These are phyloP conservation scores for Pyrenochaeta sp. DNA, from an alignment of 2,329 filamentous ascomycete species.

Conservation along the genomic window DNA sequence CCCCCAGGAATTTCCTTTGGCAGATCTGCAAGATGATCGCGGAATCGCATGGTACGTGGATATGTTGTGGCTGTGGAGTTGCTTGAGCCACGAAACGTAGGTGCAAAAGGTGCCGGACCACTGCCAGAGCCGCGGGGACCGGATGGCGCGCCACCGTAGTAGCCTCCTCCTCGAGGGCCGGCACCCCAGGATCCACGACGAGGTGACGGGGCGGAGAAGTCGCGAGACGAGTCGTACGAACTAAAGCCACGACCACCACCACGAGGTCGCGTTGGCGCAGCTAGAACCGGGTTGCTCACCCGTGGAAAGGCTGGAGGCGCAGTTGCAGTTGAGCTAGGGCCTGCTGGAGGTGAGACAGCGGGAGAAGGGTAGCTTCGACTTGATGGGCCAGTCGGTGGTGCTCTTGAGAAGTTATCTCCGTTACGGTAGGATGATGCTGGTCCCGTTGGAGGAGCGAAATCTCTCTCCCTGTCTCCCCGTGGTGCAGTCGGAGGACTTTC, in stretches of 20 bases:
- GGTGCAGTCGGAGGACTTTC: constrained; percentile 49
- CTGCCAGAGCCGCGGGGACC: constrained; percentile 43
- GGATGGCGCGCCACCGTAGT: constrained; percentile 41
- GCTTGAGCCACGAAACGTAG: constrained; percentile 52
- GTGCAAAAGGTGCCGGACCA: constrained; percentile 41
- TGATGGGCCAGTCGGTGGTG: constrained; percentile 51
- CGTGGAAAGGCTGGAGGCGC: constrained; percentile 48
- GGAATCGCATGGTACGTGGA: constrained; percentile 58
- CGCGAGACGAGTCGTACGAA: constrained; percentile 46
- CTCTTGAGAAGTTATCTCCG: constrained; percentile 46
- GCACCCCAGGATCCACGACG: constrained; percentile 48
- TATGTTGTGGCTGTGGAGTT: constrained; percentile 57
- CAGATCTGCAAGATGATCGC: constrained; percentile 52
- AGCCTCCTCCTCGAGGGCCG: constrained; percentile 41
- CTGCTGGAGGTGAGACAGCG: constrained; percentile 51
- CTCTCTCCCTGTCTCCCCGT: constrained; percentile 45
- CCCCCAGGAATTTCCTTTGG: constrained; percentile 57
- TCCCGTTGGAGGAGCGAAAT: constrained; percentile 49
- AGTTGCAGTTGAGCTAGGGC: constrained; percentile 41
- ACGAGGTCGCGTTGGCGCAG: constrained; percentile 51
- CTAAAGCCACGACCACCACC: constrained; percentile 52
- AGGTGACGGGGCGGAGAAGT: constrained; percentile 42
- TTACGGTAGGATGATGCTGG: constrained; percentile 49
- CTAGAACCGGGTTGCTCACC: constrained; percentile 46
- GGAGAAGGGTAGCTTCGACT: constrained; percentile 47